Conservation (phyloP, 352 stramenopile genomes). For the Phytophthora pinifolia region DNA sequence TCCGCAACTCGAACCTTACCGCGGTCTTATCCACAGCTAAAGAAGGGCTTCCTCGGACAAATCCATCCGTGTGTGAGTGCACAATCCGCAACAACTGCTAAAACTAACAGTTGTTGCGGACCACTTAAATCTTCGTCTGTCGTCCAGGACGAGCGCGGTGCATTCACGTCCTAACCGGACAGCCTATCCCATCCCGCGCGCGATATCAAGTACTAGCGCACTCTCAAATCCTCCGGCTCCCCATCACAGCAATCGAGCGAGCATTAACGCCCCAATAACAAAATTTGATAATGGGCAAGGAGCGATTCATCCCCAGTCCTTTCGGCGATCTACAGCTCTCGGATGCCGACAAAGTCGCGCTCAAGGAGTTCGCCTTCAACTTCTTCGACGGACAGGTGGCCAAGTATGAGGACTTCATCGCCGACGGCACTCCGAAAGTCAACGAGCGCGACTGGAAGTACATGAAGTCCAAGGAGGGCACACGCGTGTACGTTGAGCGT, state of each 20-base stretch:
- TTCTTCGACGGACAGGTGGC: slow-evolving; percentile 26
- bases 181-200: slow-evolving; percentile 3
- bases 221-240: slow-evolving; percentile 20
- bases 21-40: not conserved
- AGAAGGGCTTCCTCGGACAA: not conserved
- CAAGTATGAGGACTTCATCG: slow-evolving; percentile 42
- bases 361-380: no score
- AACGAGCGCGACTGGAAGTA: slow-evolving; percentile 31
- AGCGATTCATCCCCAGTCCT: slow-evolving; percentile 26
- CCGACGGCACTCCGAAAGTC: slow-evolving; percentile 21
- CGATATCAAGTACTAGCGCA: slow-evolving; percentile 5
- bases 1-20: slow-evolving; percentile 4
- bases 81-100: no score
- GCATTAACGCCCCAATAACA: no score
- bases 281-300: slow-evolving; percentile 23
- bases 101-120: no score
- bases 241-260: no score
- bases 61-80: no score
- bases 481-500: slow-evolving; percentile 31
- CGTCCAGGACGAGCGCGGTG: not conserved
- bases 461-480: slow-evolving; percentile 33
- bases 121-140: not conserved
- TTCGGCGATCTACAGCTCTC: slow-evolving; percentile 21
- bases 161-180: not conserved
- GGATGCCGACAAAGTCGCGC: slow-evolving; percentile 11